Evolutionary conservation across 352 stramenopile species (phyloP).

Genomic region (Phytophthora pseudosyringae): DNA sequence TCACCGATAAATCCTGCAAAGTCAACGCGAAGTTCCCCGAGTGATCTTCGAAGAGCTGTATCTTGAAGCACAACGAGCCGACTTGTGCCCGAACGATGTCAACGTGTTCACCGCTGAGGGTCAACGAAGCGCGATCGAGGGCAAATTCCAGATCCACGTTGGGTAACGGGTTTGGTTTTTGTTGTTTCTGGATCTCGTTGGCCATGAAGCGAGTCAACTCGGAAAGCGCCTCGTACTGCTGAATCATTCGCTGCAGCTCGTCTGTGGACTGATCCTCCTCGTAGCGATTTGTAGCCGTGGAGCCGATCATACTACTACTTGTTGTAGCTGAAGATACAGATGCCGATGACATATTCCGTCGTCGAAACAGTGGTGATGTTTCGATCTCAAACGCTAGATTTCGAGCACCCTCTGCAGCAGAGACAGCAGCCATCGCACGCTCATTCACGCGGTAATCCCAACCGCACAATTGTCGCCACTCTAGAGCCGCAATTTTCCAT

Average conservation of each 20-base stretch:
- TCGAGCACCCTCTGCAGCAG: constrained; percentile 43
- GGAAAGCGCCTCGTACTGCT: constrained; percentile 54
- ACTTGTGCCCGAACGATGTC: constrained; percentile 66
- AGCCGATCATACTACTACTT: constrained; percentile 45
- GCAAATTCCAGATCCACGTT: constrained; percentile 74
- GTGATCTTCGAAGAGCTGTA: constrained; percentile 77
- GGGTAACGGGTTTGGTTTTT: constrained; percentile 44
- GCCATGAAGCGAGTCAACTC: constrained; percentile 50
- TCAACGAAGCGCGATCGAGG: constrained; percentile 64
- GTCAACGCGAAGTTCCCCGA: constrained; percentile 69
- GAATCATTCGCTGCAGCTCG: constrained; percentile 52
- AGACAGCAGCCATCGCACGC: constrained; percentile 47
- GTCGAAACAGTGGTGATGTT: constrained; percentile 50
- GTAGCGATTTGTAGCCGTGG: constrained; percentile 34
- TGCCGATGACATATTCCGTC: constrained; percentile 34
- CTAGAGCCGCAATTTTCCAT: constrained; percentile 67
- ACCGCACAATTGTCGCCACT: constrained; percentile 63
- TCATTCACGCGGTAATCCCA: constrained; percentile 64
- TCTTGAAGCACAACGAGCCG: constrained; percentile 55
- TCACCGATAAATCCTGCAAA: constrained; percentile 61
- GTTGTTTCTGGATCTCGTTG: constrained; percentile 44
- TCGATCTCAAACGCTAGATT: constrained; percentile 52
- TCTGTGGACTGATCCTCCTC: constrained; percentile 54
- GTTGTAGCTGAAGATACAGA: constrained; percentile 47
- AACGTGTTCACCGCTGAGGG: constrained; percentile 59